Evolutionary conservation across 202 grass and related monocot genomes (phyloP), one percentile per base, ranked within the genome.

Genomic region (Zizania palustris): DNA sequence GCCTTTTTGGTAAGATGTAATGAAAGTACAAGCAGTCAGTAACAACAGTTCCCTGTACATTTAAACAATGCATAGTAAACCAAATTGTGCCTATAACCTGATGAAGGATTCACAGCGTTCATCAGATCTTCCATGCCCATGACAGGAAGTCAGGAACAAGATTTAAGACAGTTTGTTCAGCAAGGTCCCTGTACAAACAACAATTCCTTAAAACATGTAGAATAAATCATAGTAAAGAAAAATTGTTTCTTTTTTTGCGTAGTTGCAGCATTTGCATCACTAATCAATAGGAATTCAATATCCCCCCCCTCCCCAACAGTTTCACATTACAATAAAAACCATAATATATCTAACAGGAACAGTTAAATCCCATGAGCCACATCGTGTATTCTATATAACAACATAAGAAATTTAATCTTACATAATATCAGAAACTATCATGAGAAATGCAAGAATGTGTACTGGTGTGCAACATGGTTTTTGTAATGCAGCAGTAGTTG

Each of bases 71-170:
- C 21, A 16, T 43, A 38, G 13, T 4, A 21, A 45, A 11, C 3
- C 3, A 28, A 63, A 72, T 59, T 18, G 13, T 34, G 13, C 57
- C 12, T 56, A 35, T 2, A 77, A 92, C 90, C 90, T 86, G 86
- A 78, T 43, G 80, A 73, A 65, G 37, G 79, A 55, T 73, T 84
- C 15, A 35, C 42, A 10, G 58, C 64, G 57, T 67, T 84, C 61
- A 41, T 58, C 39, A 81, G 5, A 73, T 78, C 65, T 68, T 83
- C 85, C 79, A 92, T 74, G 34, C 71, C 80, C 75, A 88, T 79
- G 74, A 57, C 82, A 20, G 13, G 9, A 69, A 80, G 75, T 43
- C 82, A 34, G 14, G 9, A 69, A 80, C 50, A 67, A 48, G 33
- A 41, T 65, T 20, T 39, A 62, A 33, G 45, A 70, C 82, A 20